Percentiles rank a stretch among this genome's conserved stretches.
Evolutionary conservation across 1,284 basidiomycete genomes (phyloP).

Genomic region (Chalciporus sp.): DNA sequence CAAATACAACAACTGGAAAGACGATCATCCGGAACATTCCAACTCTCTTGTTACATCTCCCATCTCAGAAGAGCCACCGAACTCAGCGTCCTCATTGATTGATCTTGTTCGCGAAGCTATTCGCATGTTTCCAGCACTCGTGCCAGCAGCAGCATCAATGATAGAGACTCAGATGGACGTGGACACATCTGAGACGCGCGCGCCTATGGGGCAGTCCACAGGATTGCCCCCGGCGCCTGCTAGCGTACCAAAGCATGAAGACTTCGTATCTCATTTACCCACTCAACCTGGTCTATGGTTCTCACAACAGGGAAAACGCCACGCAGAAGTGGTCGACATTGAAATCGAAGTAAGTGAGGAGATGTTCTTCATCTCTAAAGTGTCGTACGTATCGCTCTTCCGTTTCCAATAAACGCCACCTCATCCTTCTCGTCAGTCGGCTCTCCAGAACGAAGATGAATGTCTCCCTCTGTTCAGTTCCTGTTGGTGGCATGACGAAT

Average conservation of each 20-base stretch:
- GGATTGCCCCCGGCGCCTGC: background rate
- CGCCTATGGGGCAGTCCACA: background rate
- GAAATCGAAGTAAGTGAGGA: conserved; percentile 22
- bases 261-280: conserved; percentile 17
- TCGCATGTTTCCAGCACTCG: conserved; percentile 7
- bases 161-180: background rate
- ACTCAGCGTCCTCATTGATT: background rate
- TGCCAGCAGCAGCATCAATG: background rate
- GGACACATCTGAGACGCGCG: conserved; percentile 1
- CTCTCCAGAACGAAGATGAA: conserved; percentile 20
- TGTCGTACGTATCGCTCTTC: conserved; percentile 16
- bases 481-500: background rate
- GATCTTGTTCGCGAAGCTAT: conserved; percentile 6
- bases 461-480: conserved; percentile 28
- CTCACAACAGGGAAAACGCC: conserved; percentile 17
- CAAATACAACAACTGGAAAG: background rate
- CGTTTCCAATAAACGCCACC: background rate
- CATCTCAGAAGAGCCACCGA: background rate
- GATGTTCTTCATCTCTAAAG: conserved; percentile 22
- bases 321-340: conserved; percentile 28
- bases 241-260: background rate
- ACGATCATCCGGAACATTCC: background rate
- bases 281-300: conserved; percentile 31
- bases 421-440: conserved; percentile 1
- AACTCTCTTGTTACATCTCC: conserved; percentile 5